Evolutionary conservation across 2,329 filamentous ascomycete species (phyloP).

Genomic region (Xylaria sp.): DNA sequence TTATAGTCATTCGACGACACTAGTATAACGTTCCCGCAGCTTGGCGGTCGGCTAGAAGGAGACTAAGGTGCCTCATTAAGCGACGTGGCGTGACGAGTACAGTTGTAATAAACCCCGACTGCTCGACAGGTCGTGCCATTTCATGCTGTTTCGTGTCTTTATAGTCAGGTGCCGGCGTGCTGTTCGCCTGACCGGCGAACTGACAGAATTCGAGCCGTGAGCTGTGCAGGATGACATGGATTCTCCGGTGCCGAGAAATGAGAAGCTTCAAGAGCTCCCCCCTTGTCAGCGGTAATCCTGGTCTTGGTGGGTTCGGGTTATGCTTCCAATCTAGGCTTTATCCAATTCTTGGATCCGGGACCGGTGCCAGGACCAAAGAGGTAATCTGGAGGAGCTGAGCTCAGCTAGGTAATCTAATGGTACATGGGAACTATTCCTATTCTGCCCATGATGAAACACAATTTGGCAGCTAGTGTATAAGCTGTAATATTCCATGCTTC

Average conservation of each 20-base stretch:
- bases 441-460: conserved; percentile 25
- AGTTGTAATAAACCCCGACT: background rate
- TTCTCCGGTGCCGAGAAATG: conserved; percentile 3
- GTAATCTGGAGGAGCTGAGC: conserved; percentile 15
- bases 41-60: conserved; percentile 26
- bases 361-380: conserved; percentile 21
- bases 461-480: background rate
- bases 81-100: conserved; percentile 10
- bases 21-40: conserved; percentile 26
- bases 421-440: conserved; percentile 29
- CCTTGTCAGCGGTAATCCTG: conserved; percentile 19
- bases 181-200: background rate
- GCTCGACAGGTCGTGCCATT: background rate
- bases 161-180: background rate
- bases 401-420: conserved; percentile 14
- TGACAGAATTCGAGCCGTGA: background rate
- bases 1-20: conserved; percentile 21
- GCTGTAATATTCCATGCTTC: conserved; percentile 4
- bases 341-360: conserved; percentile 17
- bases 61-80: background rate
- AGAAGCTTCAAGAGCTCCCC: conserved; percentile 8
- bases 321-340: conserved; percentile 16
- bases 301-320: conserved; percentile 37
- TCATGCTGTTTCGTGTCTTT: background rate
- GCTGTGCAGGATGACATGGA: conserved; percentile 1